Conservation (phyloP, 768 basidiomycete species). For the Lentinula detonsa region DNA sequence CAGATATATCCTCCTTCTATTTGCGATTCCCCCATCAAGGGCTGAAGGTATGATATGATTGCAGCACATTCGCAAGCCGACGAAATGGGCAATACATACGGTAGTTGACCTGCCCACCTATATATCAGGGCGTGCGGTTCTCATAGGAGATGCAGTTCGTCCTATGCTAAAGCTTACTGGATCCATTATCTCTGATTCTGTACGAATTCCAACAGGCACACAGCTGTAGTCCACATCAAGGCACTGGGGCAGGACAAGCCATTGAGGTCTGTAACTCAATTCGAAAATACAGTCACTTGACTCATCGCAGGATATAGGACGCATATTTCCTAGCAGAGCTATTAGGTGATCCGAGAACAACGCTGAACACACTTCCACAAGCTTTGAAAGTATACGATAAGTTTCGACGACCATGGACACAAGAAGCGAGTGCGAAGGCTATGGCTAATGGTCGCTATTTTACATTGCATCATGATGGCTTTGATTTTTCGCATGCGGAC, state of each 20-base stretch:
- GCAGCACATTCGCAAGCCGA: slow-evolving; percentile 18
- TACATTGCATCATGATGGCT: background rate
- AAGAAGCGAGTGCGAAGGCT: background rate
- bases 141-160: slow-evolving; percentile 30
- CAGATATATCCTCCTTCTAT: background rate
- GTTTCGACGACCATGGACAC: slow-evolving; percentile 5
- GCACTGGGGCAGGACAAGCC: slow-evolving; percentile 33
- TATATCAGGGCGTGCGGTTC: slow-evolving; percentile 21
- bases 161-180: background rate
- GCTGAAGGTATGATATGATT: background rate
- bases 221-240: slow-evolving; percentile 30
- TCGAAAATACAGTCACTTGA: background rate
- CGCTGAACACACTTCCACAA: background rate
- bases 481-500: slow-evolving; percentile 1
- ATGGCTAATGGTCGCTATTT: slow-evolving; percentile 1
- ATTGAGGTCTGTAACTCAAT: slow-evolving; percentile 23
- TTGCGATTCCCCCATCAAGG: background rate
- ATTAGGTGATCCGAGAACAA: background rate
- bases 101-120: slow-evolving; percentile 22
- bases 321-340: slow-evolving; percentile 5
- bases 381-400: slow-evolving; percentile 1
- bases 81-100: slow-evolving; percentile 25
- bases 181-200: background rate
- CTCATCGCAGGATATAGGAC: background rate
- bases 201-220: slow-evolving; percentile 23